Conservation (phyloP, 2,329 filamentous ascomycete species). For the Xylaria sp. region DNA sequence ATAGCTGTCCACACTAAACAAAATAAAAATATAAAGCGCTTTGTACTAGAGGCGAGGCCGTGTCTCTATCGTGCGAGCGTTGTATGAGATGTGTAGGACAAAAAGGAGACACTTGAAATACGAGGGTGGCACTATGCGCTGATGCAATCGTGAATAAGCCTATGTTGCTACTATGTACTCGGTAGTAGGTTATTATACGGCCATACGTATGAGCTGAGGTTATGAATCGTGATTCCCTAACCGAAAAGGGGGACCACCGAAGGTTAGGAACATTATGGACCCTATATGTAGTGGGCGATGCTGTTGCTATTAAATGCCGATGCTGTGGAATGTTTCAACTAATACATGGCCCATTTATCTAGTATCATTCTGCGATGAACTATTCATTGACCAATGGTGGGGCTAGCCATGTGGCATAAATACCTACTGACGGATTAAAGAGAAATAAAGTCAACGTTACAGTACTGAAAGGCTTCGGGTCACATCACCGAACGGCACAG, state of each 20-base stretch:
- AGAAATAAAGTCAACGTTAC: conserved; percentile 21
- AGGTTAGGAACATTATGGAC: too few relatives aligned
- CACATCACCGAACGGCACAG: conserved; percentile 13
- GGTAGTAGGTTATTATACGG: not conserved
- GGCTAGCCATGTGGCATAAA: not conserved
- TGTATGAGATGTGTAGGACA: not conserved
- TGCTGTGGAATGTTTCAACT: not conserved
- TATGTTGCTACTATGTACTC: not conserved
- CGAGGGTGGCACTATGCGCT: conserved; percentile 3
- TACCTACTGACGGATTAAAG: not conserved
- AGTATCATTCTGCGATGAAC: not conserved
- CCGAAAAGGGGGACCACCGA: too few relatives aligned
- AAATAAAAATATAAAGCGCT: not conserved
- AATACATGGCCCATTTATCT: not conserved
- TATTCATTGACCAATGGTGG: not conserved
- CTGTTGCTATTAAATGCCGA: not conserved
- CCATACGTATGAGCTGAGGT: not conserved
- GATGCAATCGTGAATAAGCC: not conserved
- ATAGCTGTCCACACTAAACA: not conserved
- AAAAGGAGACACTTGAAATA: not conserved
- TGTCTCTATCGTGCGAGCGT: not conserved
- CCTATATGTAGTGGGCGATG: not conserved
- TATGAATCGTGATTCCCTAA: not conserved
- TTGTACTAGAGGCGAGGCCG: not conserved
- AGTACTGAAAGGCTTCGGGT: not conserved